These are phyloP conservation scores for Vigna radiata DNA, from an alignment of 306 rosid genomes.

Conservation along the genomic window DNA sequence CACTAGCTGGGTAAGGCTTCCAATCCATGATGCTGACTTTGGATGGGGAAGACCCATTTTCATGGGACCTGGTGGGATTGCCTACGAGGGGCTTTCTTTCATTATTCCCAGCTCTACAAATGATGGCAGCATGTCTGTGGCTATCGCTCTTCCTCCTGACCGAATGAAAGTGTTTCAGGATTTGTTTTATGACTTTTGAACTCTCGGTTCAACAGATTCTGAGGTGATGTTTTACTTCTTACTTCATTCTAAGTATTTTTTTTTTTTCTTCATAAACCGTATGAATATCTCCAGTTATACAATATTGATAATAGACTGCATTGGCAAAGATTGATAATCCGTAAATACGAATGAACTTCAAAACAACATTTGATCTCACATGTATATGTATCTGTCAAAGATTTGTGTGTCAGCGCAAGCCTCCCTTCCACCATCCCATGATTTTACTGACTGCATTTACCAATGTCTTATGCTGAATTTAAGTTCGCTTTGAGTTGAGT, in stretches of 20 bases:
- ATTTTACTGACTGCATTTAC: too few relatives aligned
- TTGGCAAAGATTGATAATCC: constrained; percentile 13
- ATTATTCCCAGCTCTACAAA: constrained; percentile 68
- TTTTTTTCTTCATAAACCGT: background rate
- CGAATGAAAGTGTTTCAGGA: constrained; percentile 67
- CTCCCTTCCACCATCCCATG: too few relatives aligned
- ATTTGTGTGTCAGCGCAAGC: background rate
- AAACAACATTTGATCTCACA: constrained; percentile 27
- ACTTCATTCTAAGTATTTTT: background rate
- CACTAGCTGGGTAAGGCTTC: constrained; percentile 88
- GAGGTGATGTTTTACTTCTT: constrained; percentile 30
- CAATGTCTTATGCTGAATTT: too few relatives aligned
- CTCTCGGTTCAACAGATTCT: constrained; percentile 20
- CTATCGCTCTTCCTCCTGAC: constrained; percentile 58
- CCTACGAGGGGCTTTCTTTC: constrained; percentile 78
- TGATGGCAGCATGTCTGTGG: constrained; percentile 71
- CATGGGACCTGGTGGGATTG: constrained; percentile 96
- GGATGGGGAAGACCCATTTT: constrained; percentile 97
- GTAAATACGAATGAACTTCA: constrained; percentile 29
- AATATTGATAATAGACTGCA: background rate
- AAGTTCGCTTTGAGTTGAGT: too few relatives aligned
- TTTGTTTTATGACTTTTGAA: constrained; percentile 58
- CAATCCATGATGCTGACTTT: constrained; percentile 89
- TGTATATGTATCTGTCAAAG: background rate
- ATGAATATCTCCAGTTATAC: background rate